A percentile compares a stretch with the other conserved stretches of the same genome.
Evolutionary conservation across 345 rosid species (phyloP).

Genomic region (Balakata baccata): DNA sequence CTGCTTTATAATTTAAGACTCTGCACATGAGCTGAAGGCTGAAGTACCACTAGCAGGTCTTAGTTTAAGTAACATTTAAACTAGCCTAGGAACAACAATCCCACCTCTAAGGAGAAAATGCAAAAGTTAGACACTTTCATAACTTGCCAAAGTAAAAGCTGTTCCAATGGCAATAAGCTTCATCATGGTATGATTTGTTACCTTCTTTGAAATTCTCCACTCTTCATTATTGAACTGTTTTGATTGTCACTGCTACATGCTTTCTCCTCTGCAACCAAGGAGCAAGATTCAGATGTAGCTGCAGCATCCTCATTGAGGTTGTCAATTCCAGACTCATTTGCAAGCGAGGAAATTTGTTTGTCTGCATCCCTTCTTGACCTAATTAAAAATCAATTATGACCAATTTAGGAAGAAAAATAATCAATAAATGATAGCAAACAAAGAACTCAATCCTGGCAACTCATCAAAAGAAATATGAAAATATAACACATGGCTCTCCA

Average conservation of each 20-base stretch:
- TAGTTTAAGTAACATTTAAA: background rate
- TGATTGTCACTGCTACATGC: constrained; percentile 62
- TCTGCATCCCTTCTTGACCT: constrained; percentile 47
- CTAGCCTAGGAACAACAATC: background rate
- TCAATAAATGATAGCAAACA: background rate
- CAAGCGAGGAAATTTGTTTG: constrained; percentile 33
- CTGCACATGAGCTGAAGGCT: background rate
- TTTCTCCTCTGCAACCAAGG: constrained; percentile 66
- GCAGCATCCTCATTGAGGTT: constrained; percentile 42
- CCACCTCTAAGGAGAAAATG: background rate
- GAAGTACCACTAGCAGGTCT: background rate
- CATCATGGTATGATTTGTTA: constrained; percentile 25
- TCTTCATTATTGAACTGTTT: constrained; percentile 40
- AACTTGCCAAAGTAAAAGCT: constrained; percentile 3
- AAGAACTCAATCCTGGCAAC: background rate
- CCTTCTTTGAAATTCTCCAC: constrained; percentile 53
- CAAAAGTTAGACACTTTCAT: background rate
- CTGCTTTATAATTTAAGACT: background rate
- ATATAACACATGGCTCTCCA: background rate
- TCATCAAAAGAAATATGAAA: background rate
- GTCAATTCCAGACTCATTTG: constrained; percentile 38
- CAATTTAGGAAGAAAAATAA: background rate
- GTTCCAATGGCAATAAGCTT: constrained; percentile 9
- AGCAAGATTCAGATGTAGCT: constrained; percentile 72
- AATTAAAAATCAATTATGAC: constrained; percentile 10